These are phyloP conservation scores for Ustilago crameri DNA, from an alignment of 1,284 basidiomycete genomes.

Conservation along the genomic window DNA sequence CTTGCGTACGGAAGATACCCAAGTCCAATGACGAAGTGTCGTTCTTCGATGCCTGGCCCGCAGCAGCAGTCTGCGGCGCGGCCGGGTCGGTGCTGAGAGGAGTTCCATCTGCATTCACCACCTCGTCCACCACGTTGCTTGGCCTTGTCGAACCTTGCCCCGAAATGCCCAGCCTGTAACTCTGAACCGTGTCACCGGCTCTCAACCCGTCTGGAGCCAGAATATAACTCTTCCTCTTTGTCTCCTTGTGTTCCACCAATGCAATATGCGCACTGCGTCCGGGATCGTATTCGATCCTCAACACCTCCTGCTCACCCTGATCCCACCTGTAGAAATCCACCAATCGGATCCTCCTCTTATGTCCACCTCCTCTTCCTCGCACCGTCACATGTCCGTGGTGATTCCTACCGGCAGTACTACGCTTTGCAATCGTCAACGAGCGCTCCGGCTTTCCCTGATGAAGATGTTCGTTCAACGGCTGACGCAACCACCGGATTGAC, in stretches of 20 bases:
- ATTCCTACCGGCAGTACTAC: constrained; percentile 88
- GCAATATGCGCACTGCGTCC: constrained; percentile 94
- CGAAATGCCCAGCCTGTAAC: constrained; percentile 74
- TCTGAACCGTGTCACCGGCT: constrained; percentile 87
- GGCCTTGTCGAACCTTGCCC: constrained; percentile 1
- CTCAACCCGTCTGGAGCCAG: constrained; percentile 88
- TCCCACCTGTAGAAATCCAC: constrained; percentile 83
- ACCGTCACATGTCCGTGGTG: constrained; percentile 84
- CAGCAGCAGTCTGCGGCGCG: constrained; percentile 36
- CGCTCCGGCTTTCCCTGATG: constrained; percentile 83
- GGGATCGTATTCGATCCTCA: constrained; percentile 96
- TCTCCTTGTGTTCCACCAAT: constrained; percentile 75
- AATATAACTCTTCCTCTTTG: constrained; percentile 80
- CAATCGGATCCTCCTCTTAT: constrained; percentile 83
- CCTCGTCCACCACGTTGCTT: constrained; percentile 20
- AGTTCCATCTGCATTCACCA: constrained; percentile 20
- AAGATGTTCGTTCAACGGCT: constrained; percentile 82
- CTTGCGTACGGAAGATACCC: constrained; percentile 85
- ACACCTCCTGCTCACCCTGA: constrained; percentile 84
- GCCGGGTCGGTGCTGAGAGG: constrained; percentile 29
- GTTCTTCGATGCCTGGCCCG: constrained; percentile 69
- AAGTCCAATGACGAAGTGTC: constrained; percentile 76
- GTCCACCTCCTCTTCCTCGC: constrained; percentile 88
- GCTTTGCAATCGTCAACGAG: constrained; percentile 82
- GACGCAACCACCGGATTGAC: constrained; percentile 83